phyloP scores from a whole-genome alignment of 345 rosid species.

The Rubroshorea leprosula region DNA sequence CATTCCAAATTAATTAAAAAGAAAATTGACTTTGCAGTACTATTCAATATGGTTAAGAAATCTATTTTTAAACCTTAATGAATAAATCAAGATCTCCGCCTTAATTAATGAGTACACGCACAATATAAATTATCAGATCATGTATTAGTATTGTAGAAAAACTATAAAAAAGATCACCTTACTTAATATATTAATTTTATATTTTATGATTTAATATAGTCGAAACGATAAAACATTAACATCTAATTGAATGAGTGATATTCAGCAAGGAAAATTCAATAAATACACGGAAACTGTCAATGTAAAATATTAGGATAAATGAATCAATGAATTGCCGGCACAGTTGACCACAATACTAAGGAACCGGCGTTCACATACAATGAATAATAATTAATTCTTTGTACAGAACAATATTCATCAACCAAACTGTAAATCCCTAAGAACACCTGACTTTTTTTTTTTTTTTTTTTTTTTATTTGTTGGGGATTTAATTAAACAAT shows the following conservation, averaged over 20 bases:
- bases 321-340: constrained; percentile 16
- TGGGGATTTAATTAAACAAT: neutral
- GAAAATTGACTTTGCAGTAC: neutral
- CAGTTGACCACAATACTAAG: constrained; percentile 1
- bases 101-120: too few species aligned
- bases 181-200: too few species aligned
- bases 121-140: too few species aligned
- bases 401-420: constrained; percentile 26
- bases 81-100: too few species aligned
- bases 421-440: constrained; percentile 1
- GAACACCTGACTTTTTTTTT: neutral
- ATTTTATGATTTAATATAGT: too few species aligned
- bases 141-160: too few species aligned
- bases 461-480: too few species aligned
- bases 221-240: too few species aligned
- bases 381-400: constrained; percentile 16
- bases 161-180: too few species aligned
- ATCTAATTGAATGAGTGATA: too few species aligned
- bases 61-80: too few species aligned
- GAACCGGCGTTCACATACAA: constrained; percentile 17
- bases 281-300: neutral
- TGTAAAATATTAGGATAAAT: neutral
- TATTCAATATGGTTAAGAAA: too few species aligned
- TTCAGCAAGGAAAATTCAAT: neutral
- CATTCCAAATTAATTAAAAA: neutral